Evolutionary conservation across 2,329 filamentous ascomycete genomes (phyloP).

Genomic region (Epicoccum sorghinum): DNA sequence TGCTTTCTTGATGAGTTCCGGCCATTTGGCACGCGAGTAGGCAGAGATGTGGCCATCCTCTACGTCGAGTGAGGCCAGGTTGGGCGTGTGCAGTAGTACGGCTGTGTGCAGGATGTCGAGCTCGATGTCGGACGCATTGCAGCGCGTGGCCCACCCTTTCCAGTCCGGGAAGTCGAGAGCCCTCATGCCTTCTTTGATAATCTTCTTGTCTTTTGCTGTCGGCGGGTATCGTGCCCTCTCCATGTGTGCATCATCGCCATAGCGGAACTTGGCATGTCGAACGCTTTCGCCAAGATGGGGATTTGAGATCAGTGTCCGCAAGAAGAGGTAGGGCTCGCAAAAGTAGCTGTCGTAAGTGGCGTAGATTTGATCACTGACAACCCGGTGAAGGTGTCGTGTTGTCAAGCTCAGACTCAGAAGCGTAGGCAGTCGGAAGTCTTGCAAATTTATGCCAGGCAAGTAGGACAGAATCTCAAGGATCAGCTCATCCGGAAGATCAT

Average conservation of each 20-base stretch:
- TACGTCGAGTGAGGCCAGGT: constrained; percentile 25
- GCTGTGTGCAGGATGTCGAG: constrained; percentile 29
- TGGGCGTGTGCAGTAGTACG: constrained; percentile 33
- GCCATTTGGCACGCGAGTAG: constrained; percentile 25
- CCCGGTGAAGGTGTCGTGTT: constrained; percentile 29
- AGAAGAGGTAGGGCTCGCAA: constrained; percentile 36
- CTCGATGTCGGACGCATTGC: constrained; percentile 21
- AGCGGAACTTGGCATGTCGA: constrained; percentile 20
- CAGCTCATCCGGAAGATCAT: constrained; percentile 37
- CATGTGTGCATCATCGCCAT: constrained; percentile 15
- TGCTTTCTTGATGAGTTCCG: constrained; percentile 26
- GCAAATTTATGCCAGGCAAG: constrained; percentile 24
- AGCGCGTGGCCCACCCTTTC: constrained; percentile 34
- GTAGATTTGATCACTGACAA: constrained; percentile 31
- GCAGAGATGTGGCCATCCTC: constrained; percentile 20
- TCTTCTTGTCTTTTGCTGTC: constrained; percentile 32
- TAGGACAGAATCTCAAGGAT: constrained; percentile 33
- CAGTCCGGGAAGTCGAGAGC: constrained; percentile 26
- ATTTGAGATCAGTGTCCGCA: constrained; percentile 33
- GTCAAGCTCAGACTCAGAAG: constrained; percentile 31
- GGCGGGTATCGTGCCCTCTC: constrained; percentile 19
- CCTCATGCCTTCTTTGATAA: constrained; percentile 34
- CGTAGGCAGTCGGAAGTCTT: constrained; percentile 23
- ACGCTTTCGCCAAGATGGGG: constrained; percentile 25
- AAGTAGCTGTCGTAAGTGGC: constrained; percentile 28